These are phyloP conservation scores for Skeletonema costatum DNA, from an alignment of 108 stramenopile species.

Conservation along the genomic window DNA sequence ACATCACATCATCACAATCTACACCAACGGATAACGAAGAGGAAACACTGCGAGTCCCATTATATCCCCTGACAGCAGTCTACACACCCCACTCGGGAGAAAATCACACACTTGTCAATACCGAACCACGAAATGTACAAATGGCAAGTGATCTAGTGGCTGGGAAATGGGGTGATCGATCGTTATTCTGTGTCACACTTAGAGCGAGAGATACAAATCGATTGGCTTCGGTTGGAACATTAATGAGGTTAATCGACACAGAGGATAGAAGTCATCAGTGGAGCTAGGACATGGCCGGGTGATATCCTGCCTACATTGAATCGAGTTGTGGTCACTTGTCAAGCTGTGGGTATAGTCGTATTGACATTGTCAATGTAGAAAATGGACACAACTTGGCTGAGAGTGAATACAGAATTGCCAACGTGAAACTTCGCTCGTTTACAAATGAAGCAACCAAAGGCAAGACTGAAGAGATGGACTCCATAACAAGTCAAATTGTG, in stretches of 20 bases:
- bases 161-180: conserved; percentile 19
- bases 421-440: conserved; percentile 22
- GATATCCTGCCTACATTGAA: conserved; percentile 6
- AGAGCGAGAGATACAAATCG: conserved; percentile 67
- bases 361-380: conserved; percentile 51
- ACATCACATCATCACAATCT: background rate
- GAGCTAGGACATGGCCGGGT: conserved; percentile 15
- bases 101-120: conserved; percentile 71
- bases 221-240: conserved; percentile 62
- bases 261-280: conserved; percentile 32
- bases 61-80: conserved; percentile 67
- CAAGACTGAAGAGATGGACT: conserved; percentile 10
- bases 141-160: conserved; percentile 56
- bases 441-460: conserved; percentile 11
- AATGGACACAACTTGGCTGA: conserved; percentile 6
- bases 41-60: conserved; percentile 42
- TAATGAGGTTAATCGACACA: conserved; percentile 54
- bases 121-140: conserved; percentile 75
- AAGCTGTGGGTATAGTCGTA: conserved; percentile 55
- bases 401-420: conserved; percentile 57
- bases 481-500: conserved; percentile 25
- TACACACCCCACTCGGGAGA: conserved; percentile 53
- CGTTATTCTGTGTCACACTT: conserved; percentile 54
- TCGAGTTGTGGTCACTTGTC: conserved; percentile 49
- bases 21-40: background rate